Base-by-base conservation (phyloP, 768 basidiomycete species). In the Leccinellum albellum region DNA sequence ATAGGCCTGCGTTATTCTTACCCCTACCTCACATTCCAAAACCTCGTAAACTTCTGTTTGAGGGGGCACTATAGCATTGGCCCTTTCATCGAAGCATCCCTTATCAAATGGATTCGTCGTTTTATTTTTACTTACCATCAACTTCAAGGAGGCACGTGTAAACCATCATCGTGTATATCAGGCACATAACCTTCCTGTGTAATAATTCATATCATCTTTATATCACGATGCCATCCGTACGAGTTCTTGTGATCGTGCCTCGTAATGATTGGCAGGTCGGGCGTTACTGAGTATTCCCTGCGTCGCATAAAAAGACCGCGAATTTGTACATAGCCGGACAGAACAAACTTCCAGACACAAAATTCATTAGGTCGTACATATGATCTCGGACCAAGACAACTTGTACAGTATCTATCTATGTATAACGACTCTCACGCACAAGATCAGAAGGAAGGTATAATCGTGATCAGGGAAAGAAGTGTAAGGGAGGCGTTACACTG, bases 1-100 rank as follows among this genome's bases (percentile, higher is more conserved):
- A 14, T 55, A 75, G 74, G 74, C 74, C 74, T 31, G 72, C 74
- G n/a, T 46, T 75, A 51, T 67, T 63, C 57, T 60, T 68, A 13
- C 70, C 73, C 3, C 48, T 65, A 1, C 74, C 74, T 4, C 52
- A 49, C n/a, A 66, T 76, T 26, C 63, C 65, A 6, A 75, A 72
- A 63, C 73, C 73, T 24, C 69, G 75, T 21, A 67, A 58, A 50
- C 40, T 75, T 29, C 56, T 75, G 46, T 75, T 75, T 23, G 75
- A 76, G 44, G 69, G 66, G 28, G 64, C 71, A 17, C 59, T 76
- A 24, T 69, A 65, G 2, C 33, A 20, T 32, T 44, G 23, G 2
- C 4, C 15, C 3, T 37, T 4, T 37, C 35, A n/a, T 37, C 4
- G n/a, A 9, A 37, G 37, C n/a, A 17, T 37, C 37, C 9, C n/a